Base-by-base conservation (phyloP, 164 flowering plant genomes). In the Macadamia tetraphylla region DNA sequence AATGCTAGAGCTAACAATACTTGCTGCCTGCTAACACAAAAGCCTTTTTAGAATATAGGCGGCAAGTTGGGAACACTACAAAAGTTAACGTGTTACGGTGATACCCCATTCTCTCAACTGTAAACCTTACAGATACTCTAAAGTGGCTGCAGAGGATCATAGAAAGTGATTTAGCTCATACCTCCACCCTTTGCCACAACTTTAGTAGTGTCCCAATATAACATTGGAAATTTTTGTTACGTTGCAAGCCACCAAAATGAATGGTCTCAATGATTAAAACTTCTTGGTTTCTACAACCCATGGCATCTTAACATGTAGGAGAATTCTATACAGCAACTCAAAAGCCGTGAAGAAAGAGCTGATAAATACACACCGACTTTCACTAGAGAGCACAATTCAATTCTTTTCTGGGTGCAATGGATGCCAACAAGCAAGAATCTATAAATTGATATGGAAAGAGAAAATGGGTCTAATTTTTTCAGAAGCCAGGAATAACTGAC, bases 1-100 rank as follows among this genome's bases (percentile, higher is more conserved):
- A 64, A 88, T 80, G 69, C 85, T 85, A 35, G 84, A 80, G 77
- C 72, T 71, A 74, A 88, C 67, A 65, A 83, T 77, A 74, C 82
- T 80, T 66, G 90, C 85, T 72, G 58, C 86, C 93, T 88, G 81
- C 29, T 35, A 65, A 35, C 2, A 65, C 23, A 53, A 14, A 31
- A 61, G 3, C 53, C 18, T 60, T 40, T 29, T 59, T 5, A 70
- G 52, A 72, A 69, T 13, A 53, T 5, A 13, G 57, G 18, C 17
- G 53, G 8, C 10, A 10, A 35, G 15, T 14, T 49, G 29, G 32
- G 59, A 17, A 56, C 31, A 40, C 60, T 15, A 57, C 62, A 18
- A 6, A n/a, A 60, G 62, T 35, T 35, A 23, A 23, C 23, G 23
- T 23, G 23, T 23, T 23, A 23, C 23, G 23, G 23, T 58, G 5